Evolutionary conservation across 345 rosid species (phyloP), one percentile per base, ranked within the genome.

Genomic region (Melastoma malabathricum): DNA sequence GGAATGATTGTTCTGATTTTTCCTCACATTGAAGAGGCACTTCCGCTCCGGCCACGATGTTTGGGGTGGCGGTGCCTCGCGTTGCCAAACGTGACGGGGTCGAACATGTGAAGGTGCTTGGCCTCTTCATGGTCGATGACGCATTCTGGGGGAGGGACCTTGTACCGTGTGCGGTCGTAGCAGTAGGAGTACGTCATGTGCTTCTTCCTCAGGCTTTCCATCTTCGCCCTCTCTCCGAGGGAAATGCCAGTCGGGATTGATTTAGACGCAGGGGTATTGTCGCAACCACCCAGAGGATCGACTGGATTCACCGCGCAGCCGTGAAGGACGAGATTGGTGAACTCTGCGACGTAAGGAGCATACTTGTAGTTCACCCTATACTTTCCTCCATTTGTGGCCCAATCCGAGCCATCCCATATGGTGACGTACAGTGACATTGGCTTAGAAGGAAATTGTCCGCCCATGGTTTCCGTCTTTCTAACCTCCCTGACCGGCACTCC

Each of bases 331-430:
- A 92, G 63, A 62, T 87, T 65, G 7, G 94, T 74, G 66, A 92
- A 84, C 53, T 68, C 52, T 0, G 90, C 71, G 0, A 83, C 59
- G 12, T 75, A 92, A 19, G 98, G 98, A 1, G 94, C 82, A 13
- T 92, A 92, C 64, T 83, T 87, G 83, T 92, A 92, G 56, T 84
- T 92, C 29, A 87, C 88, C 65, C 82, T 75, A 51, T 92, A 92
- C 54, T 84, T 92, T 45, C 98, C 98, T 52, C 97, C 97, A 51
- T 83, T 76, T 18, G 98, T 92, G 14, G 98, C 98, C 98, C 98
- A 90, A 55, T 70, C 71, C 10, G 96, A 90, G 9, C 85, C 98
- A 43, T 90, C 98, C 98, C 98, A 90, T 54, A 90, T 86, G 22
- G 98, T 90, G 50, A 94, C 84, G 51, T 90, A 90, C 48, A 90